These are phyloP conservation scores for Apodospora peruviana DNA, from an alignment of 495 filamentous ascomycete species.

Conservation along the genomic window DNA sequence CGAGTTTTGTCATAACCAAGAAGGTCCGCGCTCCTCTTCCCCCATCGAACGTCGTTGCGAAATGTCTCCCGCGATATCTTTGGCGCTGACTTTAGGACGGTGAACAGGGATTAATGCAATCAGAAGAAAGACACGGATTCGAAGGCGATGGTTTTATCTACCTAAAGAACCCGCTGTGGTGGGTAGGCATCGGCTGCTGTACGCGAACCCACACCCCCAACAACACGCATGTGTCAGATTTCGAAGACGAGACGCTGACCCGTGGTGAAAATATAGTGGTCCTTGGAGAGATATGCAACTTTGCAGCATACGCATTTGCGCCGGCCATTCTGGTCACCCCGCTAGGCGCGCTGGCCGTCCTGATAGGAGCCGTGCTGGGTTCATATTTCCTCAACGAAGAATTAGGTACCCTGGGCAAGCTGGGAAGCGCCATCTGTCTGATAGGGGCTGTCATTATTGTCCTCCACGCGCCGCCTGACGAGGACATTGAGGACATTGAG, in stretches of 20 bases:
- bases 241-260: no score
- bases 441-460: conserved; percentile 97
- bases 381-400: conserved; percentile 90
- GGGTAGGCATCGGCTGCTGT: conserved; percentile 87
- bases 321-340: conserved; percentile 96
- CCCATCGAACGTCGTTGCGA: no score
- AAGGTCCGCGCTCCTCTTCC: conserved; percentile 55
- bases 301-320: conserved; percentile 95
- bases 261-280: conserved; percentile 58
- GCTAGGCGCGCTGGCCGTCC: conserved; percentile 82
- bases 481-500: conserved; percentile 80
- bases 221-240: background rate
- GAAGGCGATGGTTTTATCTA: conserved; percentile 96
- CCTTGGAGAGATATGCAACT: conserved; percentile 89
- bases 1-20: conserved; percentile 92
- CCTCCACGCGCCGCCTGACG: conserved; percentile 90
- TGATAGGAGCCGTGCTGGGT: conserved; percentile 91
- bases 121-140: conserved; percentile 86
- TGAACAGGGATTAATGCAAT: conserved; percentile 77
- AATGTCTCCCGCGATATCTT: background rate
- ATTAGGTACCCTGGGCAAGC: conserved; percentile 80
- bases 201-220: conserved; percentile 26
- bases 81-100: conserved; percentile 16
- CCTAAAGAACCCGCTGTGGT: conserved; percentile 88
- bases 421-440: conserved; percentile 93